A percentile compares a stretch with the other conserved stretches of the same genome.
These are phyloP conservation scores for Ceratobasidium sp. DNA, from an alignment of 1,284 basidiomycete genomes.

Conservation along the genomic window DNA sequence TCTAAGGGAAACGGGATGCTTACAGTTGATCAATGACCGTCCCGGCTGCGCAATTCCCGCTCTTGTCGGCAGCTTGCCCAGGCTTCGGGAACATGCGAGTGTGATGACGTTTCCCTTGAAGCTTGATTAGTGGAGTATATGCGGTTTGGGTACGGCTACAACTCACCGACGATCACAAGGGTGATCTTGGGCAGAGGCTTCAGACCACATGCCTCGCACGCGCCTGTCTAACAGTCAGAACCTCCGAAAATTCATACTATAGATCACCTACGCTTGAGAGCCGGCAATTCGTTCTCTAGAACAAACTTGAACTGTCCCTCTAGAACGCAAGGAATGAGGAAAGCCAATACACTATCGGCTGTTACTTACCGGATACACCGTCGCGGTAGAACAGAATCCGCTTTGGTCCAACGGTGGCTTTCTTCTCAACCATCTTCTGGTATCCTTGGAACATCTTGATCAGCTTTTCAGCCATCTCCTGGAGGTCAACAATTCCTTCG, in stretches of 20 bases:
- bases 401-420: constrained; percentile 10
- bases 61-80: constrained; percentile 54
- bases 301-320: constrained; percentile 57
- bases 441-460: constrained; percentile 36
- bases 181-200: constrained; percentile 38
- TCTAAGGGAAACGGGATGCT: background rate
- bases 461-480: constrained; percentile 23
- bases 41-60: constrained; percentile 76
- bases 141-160: background rate
- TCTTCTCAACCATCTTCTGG: constrained; percentile 17
- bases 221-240: constrained; percentile 14
- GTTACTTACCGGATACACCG: constrained; percentile 62
- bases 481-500: constrained; percentile 26
- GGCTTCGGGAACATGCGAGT: constrained; percentile 74
- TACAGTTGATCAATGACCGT: constrained; percentile 69
- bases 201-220: constrained; percentile 36
- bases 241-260: background rate
- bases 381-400: constrained; percentile 50
- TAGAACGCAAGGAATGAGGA: background rate
- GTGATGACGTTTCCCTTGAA: constrained; percentile 59
- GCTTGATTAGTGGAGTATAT: background rate
- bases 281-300: constrained; percentile 38
- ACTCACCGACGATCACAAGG: constrained; percentile 47
- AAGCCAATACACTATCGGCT: background rate
- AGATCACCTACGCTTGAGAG: constrained; percentile 20